A percentile compares a stretch with the other conserved stretches of the same genome.
Evolutionary conservation across 495 filamentous ascomycete genomes (phyloP).

Genomic region (Penicillium robsamsonii): DNA sequence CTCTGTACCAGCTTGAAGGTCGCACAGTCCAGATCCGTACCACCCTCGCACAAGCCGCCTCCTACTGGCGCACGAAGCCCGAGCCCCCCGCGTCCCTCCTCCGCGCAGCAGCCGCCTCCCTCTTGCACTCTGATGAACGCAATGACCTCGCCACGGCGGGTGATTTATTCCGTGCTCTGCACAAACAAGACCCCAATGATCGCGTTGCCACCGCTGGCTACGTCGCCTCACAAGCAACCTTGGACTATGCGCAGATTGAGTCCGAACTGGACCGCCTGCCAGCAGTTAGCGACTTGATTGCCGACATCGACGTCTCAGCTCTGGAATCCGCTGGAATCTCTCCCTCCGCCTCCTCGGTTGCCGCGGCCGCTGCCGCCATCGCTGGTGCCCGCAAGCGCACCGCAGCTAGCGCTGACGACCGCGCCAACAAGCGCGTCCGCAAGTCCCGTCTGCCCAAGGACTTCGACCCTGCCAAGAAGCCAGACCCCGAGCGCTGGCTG

Average conservation of each 20-base stretch:
- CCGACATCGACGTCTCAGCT: slow-evolving; percentile 62
- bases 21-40: slow-evolving; percentile 69
- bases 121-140: slow-evolving; percentile 68
- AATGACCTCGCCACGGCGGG: slow-evolving; percentile 67
- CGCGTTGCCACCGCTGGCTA: slow-evolving; percentile 71
- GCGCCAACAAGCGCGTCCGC: slow-evolving; percentile 61
- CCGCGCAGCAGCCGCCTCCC: slow-evolving; percentile 72
- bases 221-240: slow-evolving; percentile 76
- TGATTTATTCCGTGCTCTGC: slow-evolving; percentile 69
- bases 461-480: slow-evolving; percentile 68
- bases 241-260: slow-evolving; percentile 58
- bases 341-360: slow-evolving; percentile 45
- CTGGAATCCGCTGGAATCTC: slow-evolving; percentile 79
- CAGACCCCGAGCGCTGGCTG: slow-evolving; percentile 90
- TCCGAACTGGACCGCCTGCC: slow-evolving; percentile 63
- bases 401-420: slow-evolving; percentile 47
- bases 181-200: slow-evolving; percentile 60
- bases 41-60: slow-evolving; percentile 75
- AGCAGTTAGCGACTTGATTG: slow-evolving; percentile 61
- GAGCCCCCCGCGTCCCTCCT: slow-evolving; percentile 60
- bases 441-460: slow-evolving; percentile 74
- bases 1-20: slow-evolving; percentile 75
- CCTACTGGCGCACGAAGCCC: slow-evolving; percentile 67
- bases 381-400: slow-evolving; percentile 56
- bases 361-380: slow-evolving; percentile 38